Evolutionary conservation across 441 rosid genomes (phyloP).

Genomic region (Corymbia calophylla): DNA sequence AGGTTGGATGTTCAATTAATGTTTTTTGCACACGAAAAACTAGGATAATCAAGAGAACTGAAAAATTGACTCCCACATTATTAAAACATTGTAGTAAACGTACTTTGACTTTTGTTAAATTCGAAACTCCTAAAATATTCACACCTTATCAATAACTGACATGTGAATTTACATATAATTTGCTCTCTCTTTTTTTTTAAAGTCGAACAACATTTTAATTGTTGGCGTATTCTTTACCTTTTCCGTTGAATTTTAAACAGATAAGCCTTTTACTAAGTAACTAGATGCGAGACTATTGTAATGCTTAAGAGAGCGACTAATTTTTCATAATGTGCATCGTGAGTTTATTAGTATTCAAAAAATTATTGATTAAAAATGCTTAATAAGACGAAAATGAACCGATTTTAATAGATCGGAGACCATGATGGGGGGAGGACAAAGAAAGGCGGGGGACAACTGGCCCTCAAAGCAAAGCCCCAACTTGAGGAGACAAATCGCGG

Average conservation of each 20-base stretch:
- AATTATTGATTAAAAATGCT: not conserved
- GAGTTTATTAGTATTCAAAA: not conserved
- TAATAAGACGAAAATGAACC: not conserved
- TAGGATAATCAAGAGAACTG: not conserved
- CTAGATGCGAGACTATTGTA: not conserved
- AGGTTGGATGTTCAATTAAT: not conserved
- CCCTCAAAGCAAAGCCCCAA: not conserved
- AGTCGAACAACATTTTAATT: accelerated
- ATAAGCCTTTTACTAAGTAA: not conserved
- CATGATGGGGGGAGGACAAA: too few relatives aligned
- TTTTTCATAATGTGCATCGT: not conserved
- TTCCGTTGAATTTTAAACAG: not conserved
- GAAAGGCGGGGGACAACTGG: not conserved
- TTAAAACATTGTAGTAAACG: not conserved
- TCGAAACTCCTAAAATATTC: accelerated
- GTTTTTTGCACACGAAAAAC: not conserved
- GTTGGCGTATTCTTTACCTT: not conserved
- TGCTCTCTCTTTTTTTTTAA: not conserved
- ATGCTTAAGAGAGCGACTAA: not conserved
- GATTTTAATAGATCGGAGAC: not conserved
- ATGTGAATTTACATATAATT: not conserved
- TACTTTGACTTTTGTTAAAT: not conserved
- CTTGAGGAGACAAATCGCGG: not conserved
- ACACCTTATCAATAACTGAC: not conserved
- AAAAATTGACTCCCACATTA: not conserved